Percentiles rank a stretch among this genome's conserved stretches.
phyloP scores from a whole-genome alignment of 345 rosid genomes.

The Lepidium didymum region DNA sequence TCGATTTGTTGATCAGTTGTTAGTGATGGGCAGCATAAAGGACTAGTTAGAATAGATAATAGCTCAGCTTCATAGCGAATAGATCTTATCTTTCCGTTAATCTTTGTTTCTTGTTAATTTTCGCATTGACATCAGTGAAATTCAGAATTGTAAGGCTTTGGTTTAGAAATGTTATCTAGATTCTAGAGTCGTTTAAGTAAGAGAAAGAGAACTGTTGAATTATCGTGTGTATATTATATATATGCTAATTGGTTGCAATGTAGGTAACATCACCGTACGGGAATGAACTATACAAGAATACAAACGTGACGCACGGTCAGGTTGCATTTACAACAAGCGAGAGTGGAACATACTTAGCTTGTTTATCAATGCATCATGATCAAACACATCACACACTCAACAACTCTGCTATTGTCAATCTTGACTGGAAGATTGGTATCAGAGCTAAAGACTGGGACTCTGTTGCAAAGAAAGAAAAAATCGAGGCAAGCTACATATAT shows the following conservation, averaged over 20 bases:
- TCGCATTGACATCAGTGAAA: too few species aligned
- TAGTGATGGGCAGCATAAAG: too few species aligned
- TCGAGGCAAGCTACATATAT: conserved; percentile 4
- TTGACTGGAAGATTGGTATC: conserved; percentile 26
- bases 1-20: too few species aligned
- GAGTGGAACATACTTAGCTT: conserved; percentile 67
- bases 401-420: neutral
- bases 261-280: conserved; percentile 83
- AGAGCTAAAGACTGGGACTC: conserved; percentile 17
- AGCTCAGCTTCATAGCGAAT: too few species aligned
- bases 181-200: neutral
- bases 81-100: too few species aligned
- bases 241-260: neutral
- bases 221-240: neutral
- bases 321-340: conserved; percentile 74
- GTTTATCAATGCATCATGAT: conserved; percentile 29
- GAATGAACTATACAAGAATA: conserved; percentile 53
- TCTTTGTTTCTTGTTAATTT: too few species aligned
- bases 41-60: too few species aligned
- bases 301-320: conserved; percentile 55
- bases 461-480: conserved; percentile 27
- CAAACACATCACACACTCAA: conserved; percentile 20
- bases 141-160: neutral
- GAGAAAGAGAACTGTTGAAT: neutral
- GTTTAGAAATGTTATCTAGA: neutral